Base-by-base conservation (phyloP, 164 flowering plant genomes). In the Malania oleifera region DNA sequence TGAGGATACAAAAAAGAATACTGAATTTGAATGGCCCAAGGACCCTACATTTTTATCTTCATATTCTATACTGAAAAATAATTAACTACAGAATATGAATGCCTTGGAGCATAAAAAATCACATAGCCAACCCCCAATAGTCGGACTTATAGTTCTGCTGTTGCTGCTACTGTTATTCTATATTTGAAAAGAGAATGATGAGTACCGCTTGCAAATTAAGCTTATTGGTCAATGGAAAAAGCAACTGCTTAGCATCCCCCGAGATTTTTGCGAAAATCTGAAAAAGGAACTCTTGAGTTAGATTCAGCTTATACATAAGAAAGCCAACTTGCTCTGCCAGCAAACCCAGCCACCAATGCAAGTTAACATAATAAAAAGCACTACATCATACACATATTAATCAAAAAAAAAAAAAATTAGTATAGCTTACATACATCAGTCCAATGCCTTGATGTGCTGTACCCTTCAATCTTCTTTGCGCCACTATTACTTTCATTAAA, bases 211-310 rank as follows among this genome's bases (percentile, higher is more conserved):
- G 59, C 18, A 68, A 28, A 59, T 70, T 68, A 38, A 86, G 83
- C 51, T 73, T 72, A 45, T 74, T 71, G 56, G 61, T 43, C 29
- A 54, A 68, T 48, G 74, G 71, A 59, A 82, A 58, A 58, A 73
- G 61, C 40, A 79, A 43, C 17, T 67, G 56, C 51, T 73, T 63
- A 8, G 64, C 41, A 45, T 73, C 74, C 39, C 53, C 69, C 20
- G 68, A 77, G 56, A 78, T 67, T 61, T 72, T 78, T 20, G 61
- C 64, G 39, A 68, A 69, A 35, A 77, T 73, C 96, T 91, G 85
- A 71, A 74, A 61, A 40, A 44, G 34, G 57, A 58, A 56, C 29
- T 56, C 24, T 8, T 11, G 3, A 64, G 0, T 31, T 27, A 24
- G 24, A 5, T 11, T 50, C n/a, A 50, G 14, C 5, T 39, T 13